These are phyloP conservation scores for Curvularia verruculosa DNA, from an alignment of 2,329 filamentous ascomycete genomes.

Conservation along the genomic window DNA sequence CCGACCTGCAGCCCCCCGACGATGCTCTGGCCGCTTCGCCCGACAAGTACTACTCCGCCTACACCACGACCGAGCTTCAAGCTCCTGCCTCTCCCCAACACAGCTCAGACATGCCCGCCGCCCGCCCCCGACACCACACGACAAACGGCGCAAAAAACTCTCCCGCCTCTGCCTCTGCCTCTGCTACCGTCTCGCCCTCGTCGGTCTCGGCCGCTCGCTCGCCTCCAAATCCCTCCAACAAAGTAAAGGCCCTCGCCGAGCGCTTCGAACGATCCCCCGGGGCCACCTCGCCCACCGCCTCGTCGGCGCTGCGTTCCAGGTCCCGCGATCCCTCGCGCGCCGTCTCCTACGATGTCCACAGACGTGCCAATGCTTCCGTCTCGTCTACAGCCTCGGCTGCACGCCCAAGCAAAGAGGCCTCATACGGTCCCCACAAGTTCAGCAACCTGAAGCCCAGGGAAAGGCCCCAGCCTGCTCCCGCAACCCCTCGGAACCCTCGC, in stretches of 20 bases:
- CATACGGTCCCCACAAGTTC: constrained; percentile 46
- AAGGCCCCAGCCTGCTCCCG: constrained; percentile 43
- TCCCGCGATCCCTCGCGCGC: constrained; percentile 27
- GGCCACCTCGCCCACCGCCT: constrained; percentile 28
- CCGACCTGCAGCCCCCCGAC: constrained; percentile 28
- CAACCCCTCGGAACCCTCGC: constrained; percentile 34
- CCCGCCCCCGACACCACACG: constrained; percentile 38
- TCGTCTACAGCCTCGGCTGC: constrained; percentile 39
- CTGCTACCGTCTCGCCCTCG: constrained; percentile 40
- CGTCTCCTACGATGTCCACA: constrained; percentile 19
- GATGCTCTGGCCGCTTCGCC: constrained; percentile 25
- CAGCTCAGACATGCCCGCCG: constrained; percentile 22
- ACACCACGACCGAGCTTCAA: constrained; percentile 22
- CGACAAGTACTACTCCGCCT: constrained; percentile 42
- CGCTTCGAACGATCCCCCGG: constrained; percentile 45
- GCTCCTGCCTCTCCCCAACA: constrained; percentile 15
- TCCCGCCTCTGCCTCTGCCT: constrained; percentile 35
- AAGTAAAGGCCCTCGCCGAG: constrained; percentile 47
- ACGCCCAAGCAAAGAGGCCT: constrained; percentile 36
- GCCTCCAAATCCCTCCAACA: constrained; percentile 34
- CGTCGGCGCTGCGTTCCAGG: constrained; percentile 28
- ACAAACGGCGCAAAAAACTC: constrained; percentile 38
- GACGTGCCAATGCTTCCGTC: constrained; percentile 25
- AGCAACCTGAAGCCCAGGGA: constrained; percentile 46
- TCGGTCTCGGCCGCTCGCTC: constrained; percentile 32